Base-by-base conservation (phyloP, 1,139 yeast genomes). In the Casaregolazyma suthepensis region DNA sequence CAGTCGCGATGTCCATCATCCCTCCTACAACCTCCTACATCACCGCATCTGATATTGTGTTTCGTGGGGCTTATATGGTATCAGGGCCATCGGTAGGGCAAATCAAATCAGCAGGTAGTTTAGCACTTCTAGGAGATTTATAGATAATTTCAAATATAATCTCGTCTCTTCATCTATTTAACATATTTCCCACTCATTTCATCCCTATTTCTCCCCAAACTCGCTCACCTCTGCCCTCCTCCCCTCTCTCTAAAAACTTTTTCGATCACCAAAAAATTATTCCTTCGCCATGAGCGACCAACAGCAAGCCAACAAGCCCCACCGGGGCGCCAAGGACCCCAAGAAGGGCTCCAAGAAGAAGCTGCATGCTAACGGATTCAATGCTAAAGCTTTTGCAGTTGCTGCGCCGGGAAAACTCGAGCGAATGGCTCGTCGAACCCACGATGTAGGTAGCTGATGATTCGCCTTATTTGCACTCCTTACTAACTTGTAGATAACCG, bases 341-440 rank as follows among this genome's bases (percentile, higher is more conserved):
- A 78, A 76, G 68, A 79, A 77, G 50, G 77, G 89, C 1, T 88
- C 90, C 53, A 90, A 90, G 76, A 84, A 87, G 77, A 88, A 88
- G 74, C 76, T 89, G 58, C 97, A 90, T 67, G 83, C 87, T 53
- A 90, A 90, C 70, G 98, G 98, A 20, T 87, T 82, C 62, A 91
- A 91, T 75, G 93, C 87, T 15, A 90, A 90, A 72, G 99, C 98
- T 1, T 93, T 90, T 73, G 95, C 96, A 1, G 96, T 91, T 29
- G 75, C 89, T 50, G 95, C 95, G 35, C 98, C 98, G 1, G 84
- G 94, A 29, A 90, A 89, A 70, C 78, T 90, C 68, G 91, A 88
- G 63, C 79, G 88, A 59, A 84, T 80, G 77, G 96, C 96, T 56
- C 79, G 83, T 66, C 79, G 99, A 70, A 74, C 95, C 9, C 85